Conservation (phyloP, 148 eudicot genomes). For the Chenopodium suecicum region DNA sequence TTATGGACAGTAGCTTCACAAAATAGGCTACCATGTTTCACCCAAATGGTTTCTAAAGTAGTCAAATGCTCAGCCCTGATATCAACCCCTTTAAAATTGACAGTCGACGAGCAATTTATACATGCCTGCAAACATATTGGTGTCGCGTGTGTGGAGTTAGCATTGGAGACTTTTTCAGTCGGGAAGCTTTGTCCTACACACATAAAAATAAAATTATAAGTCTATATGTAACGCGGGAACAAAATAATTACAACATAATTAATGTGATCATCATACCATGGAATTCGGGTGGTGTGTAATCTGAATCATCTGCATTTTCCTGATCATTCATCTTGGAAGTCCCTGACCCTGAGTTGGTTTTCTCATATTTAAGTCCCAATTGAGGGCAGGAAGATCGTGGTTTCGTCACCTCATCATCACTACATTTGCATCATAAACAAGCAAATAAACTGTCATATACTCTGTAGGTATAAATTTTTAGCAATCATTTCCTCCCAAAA, state of each 20-base stretch:
- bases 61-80: constrained; percentile 13
- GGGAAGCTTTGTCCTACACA: neutral
- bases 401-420: neutral
- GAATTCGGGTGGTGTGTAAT: neutral
- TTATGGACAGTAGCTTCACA: constrained; percentile 5
- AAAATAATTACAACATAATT: neutral
- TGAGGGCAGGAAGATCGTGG: neutral
- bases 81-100: constrained; percentile 14
- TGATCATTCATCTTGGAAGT: constrained; percentile 3
- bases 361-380: neutral
- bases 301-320: neutral
- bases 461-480: neutral
- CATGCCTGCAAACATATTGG: neutral
- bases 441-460: neutral
- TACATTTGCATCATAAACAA: constrained; percentile 1
- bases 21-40: constrained; percentile 18
- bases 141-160: neutral
- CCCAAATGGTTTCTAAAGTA: constrained; percentile 21
- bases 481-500: neutral
- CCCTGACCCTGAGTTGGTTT: neutral
- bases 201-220: neutral
- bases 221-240: neutral
- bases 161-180: neutral
- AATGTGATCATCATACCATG: neutral
- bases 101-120: neutral